Evolutionary conservation across 768 basidiomycete genomes (phyloP).

Genomic region (Tulasnella sp.): DNA sequence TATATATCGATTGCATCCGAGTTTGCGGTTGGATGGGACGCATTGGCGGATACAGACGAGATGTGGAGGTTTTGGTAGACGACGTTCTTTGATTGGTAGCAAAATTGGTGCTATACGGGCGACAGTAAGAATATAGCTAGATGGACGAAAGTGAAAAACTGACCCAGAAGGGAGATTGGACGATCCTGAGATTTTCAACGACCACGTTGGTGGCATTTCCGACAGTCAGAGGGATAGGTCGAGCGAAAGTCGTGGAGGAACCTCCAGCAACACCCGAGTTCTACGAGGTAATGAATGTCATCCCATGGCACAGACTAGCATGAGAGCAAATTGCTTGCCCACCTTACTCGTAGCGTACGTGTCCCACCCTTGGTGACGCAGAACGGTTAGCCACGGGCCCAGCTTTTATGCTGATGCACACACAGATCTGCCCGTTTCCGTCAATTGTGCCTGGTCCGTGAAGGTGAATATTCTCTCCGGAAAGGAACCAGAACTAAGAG

Average conservation of each 20-base stretch:
- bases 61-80: slow-evolving; percentile 37
- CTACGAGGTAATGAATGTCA: background rate
- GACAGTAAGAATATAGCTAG: background rate
- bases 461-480: slow-evolving; percentile 42
- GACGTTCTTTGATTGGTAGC: slow-evolving; percentile 39
- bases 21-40: background rate
- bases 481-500: slow-evolving; percentile 40
- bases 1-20: slow-evolving; percentile 58
- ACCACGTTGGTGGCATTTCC: slow-evolving; percentile 44
- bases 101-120: slow-evolving; percentile 32
- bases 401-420: slow-evolving; percentile 27
- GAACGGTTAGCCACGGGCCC: background rate
- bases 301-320: background rate
- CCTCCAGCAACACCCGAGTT: slow-evolving; percentile 2
- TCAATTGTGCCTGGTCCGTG: slow-evolving; percentile 59
- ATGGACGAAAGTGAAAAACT: slow-evolving; percentile 5
- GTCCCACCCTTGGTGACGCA: slow-evolving; percentile 1
- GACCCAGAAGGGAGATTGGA: slow-evolving; percentile 40
- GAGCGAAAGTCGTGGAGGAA: slow-evolving; percentile 32
- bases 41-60: slow-evolving; percentile 18
- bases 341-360: slow-evolving; percentile 6
- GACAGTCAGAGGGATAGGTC: slow-evolving; percentile 51
- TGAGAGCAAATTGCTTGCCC: background rate
- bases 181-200: slow-evolving; percentile 37
- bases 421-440: slow-evolving; percentile 52